Conservation (phyloP, 495 filamentous ascomycete species). For the Daldinia concentrica region DNA sequence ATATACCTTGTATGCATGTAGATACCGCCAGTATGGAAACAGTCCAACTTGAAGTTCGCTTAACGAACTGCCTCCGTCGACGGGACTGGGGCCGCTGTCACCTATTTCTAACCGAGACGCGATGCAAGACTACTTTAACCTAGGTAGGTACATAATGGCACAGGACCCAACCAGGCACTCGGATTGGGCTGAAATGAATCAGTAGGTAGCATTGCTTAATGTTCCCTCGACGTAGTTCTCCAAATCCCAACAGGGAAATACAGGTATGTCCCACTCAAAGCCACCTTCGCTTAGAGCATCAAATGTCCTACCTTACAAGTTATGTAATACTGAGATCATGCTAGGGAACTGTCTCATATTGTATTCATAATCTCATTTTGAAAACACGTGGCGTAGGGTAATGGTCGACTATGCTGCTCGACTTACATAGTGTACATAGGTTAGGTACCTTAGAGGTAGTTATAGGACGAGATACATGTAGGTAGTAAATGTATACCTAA, state of each 20-base stretch:
- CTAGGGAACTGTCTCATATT: not conserved
- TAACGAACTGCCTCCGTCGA: conserved; percentile 2
- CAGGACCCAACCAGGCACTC: conserved; percentile 28
- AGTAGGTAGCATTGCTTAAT: conserved; percentile 29
- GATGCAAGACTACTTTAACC: conserved; percentile 33
- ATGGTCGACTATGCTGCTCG: not conserved
- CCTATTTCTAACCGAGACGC: conserved; percentile 28
- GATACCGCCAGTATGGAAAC: not conserved
- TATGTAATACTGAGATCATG: not conserved
- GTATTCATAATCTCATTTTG: not conserved
- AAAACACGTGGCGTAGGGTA: not conserved
- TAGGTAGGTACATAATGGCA: conserved; percentile 8
- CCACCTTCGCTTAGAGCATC: conserved; percentile 33
- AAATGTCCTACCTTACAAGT: not conserved
- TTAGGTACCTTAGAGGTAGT: no score
- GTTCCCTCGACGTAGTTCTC: conserved; percentile 13
- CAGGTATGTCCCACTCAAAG: conserved; percentile 12
- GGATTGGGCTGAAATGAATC: conserved; percentile 37
- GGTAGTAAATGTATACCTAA: not conserved
- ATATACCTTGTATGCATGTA: not conserved
- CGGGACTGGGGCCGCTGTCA: conserved; percentile 22
- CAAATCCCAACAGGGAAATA: conserved; percentile 17
- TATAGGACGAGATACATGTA: not conserved
- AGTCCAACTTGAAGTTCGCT: conserved; percentile 1
- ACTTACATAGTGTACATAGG: no score